These are phyloP conservation scores for Quercus variabilis DNA, from an alignment of 306 rosid genomes.

Conservation along the genomic window DNA sequence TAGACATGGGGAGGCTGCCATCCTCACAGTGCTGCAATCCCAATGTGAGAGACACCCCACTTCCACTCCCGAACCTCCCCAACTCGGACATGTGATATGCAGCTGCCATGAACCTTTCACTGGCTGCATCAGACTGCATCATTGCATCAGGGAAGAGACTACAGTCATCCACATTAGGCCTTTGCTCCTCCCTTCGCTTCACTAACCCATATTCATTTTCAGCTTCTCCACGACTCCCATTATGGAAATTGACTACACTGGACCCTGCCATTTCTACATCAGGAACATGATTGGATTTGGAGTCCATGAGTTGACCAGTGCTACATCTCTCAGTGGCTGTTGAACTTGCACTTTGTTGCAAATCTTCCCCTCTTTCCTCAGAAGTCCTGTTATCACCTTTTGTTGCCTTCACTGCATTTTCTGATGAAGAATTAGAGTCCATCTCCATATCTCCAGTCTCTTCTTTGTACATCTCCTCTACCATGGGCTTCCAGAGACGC, in stretches of 20 bases:
- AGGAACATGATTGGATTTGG: conserved; percentile 37
- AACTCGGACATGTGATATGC: conserved; percentile 60
- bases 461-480: conserved; percentile 87
- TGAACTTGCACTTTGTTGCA: conserved; percentile 50
- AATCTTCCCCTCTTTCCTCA: conserved; percentile 51
- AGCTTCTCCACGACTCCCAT: conserved; percentile 23
- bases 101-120: conserved; percentile 45
- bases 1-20: conserved; percentile 44
- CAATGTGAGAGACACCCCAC: conserved; percentile 66
- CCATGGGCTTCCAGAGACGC: conserved; percentile 93
- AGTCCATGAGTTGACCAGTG: conserved; percentile 46
- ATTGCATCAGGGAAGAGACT: conserved; percentile 36
- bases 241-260: conserved; percentile 34
- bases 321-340: conserved; percentile 43
- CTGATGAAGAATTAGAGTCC: conserved; percentile 68
- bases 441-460: conserved; percentile 58
- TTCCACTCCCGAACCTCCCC: conserved; percentile 50
- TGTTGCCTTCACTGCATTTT: conserved; percentile 46
- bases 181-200: conserved; percentile 41
- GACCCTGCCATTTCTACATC: conserved; percentile 42
- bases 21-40: conserved; percentile 81
- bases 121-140: conserved; percentile 40
- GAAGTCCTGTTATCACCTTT: conserved; percentile 42
- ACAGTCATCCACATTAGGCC: conserved; percentile 42
- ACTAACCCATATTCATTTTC: conserved; percentile 35